A percentile compares a stretch with the other conserved stretches of the same genome.
Evolutionary conservation across 768 basidiomycete species (phyloP).

Genomic region (Mycena venus): DNA sequence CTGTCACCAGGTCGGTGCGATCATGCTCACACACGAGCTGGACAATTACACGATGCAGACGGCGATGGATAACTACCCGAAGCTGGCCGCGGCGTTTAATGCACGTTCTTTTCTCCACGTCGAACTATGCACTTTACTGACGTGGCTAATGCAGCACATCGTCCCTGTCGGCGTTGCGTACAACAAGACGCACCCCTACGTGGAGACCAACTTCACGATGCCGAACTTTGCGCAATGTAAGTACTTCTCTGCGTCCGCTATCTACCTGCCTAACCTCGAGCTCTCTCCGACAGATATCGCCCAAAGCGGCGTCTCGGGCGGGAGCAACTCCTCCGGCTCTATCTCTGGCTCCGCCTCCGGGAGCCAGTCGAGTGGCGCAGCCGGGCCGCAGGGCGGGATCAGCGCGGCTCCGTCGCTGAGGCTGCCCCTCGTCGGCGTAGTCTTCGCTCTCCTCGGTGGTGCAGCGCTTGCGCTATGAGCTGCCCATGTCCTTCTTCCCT

Average conservation of each 20-base stretch:
- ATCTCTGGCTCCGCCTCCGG: neutral
- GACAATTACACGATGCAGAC: slow-evolving; percentile 73
- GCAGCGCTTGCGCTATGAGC: no score
- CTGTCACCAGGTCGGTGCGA: slow-evolving; percentile 24
- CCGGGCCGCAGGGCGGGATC: neutral
- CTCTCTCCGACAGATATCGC: no score
- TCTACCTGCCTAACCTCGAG: no score
- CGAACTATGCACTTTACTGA: neutral
- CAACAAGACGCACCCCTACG: slow-evolving; percentile 67
- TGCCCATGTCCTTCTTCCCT: neutral
- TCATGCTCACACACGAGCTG: slow-evolving; percentile 64
- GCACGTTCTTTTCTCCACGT: slow-evolving; percentile 42
- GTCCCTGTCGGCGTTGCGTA: slow-evolving; percentile 66
- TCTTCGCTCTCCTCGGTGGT: neutral
- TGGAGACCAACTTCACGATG: slow-evolving; percentile 57
- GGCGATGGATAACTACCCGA: slow-evolving; percentile 64
- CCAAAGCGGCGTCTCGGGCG: no score
- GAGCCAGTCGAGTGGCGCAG: neutral
- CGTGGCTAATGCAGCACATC: slow-evolving; percentile 46
- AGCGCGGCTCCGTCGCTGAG: neutral
- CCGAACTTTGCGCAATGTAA: slow-evolving; percentile 64
- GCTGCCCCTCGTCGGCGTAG: neutral
- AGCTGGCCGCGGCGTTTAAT: slow-evolving; percentile 59
- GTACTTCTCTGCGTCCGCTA: slow-evolving; percentile 29
- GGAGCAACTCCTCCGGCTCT: neutral